Base-by-base conservation (phyloP, 306 rosid genomes). In the Begonia fuchsioides region DNA sequence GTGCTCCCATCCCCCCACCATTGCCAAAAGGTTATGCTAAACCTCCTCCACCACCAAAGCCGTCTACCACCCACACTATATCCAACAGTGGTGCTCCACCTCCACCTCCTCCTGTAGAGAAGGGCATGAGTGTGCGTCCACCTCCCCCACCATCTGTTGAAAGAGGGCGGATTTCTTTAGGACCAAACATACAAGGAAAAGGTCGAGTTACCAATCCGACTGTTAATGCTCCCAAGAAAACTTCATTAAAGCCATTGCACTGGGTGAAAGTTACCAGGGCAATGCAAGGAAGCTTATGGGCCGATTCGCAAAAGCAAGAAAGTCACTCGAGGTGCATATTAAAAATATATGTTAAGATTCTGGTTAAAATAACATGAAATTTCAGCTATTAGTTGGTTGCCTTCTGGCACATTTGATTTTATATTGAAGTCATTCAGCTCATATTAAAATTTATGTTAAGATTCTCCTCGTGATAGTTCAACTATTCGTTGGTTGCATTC, bases 201-300 rank as follows among this genome's bases (percentile, higher is more conserved):
- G 85, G 83, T 49, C 71, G 87, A 57, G 86, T 65, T 49, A 56
- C 65, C 63, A 53, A 66, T 39, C 72, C 62, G 43, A 57, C 54
- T 46, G 58, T 54, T 54, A 73, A 5, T 76, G 72, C 87, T 52
- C 90, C 86, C 8, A 84, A 90, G 69, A 90, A 72, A 68, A 54
- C 64, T 73, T 57, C 77, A 5, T 69, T 90, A 49, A 90, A 81
- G 74, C 93, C 95, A 47, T 53, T 90, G 45, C 97, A 90, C 53
- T 90, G 97, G 97, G 95, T 84, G 49, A 90, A 90, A 71, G 95
- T 88, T 60, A 76, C 93, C 38, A 76, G 97, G 57, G 87, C 93
- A 64, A 11, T 74, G 68, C 72, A 88, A 63, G 97, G 95, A 55
- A 90, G 97, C 71, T 61, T 90, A 54, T 90, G 97, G 97, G 97